Evolutionary conservation across 495 filamentous ascomycete species (phyloP), one percentile per base, ranked within the genome.

Genomic region (Penicillium psychrofluorescens): DNA sequence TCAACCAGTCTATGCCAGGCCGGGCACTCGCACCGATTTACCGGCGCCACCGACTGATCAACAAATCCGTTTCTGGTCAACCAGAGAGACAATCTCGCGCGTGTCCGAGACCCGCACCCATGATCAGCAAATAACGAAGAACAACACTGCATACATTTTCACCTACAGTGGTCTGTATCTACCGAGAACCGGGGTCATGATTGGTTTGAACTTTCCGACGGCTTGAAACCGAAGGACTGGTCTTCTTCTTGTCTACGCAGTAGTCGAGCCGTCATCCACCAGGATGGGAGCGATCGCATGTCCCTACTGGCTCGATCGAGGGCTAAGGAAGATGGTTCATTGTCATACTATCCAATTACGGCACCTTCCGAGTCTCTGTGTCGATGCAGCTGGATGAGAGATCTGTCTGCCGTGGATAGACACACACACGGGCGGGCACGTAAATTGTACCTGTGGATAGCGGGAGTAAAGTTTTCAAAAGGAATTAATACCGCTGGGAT

Each of bases 351-450:
- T 22, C 43, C 44, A 48, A 31, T 12, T 41, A 46, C 37, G 46
- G 50, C 38, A 49, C 27, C 45, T 53, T 49, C 45, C 41, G 50
- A 48, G 28, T 33, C 29, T 49, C 41, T 28, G 30, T 27, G 4
- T 4, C 22, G 6, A 22, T 22, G 22, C 22, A 22, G 22, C 22
- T 4, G 22, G 22, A 22, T 22, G 22, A 22, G 22, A 22, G 22
- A 22, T 22, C 22, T 22, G 22, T 22, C 22, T 22, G 22, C 22
- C 4, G 22, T 22, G 22, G 22, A 22, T 22, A 6, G 2, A 22
- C 22, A 4, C 22, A 22, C 22, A 22, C 22, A 22, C 22, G 22
- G 22, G 22, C 22, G 22, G 22, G 22, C 22, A 22, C 32, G 32
- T 34, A 34, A 34, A 33, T 7, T 12, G 32, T 11, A 34, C 9